Conservation (phyloP, 2,329 filamentous ascomycete species). For the Cordyceps pruinosa region DNA sequence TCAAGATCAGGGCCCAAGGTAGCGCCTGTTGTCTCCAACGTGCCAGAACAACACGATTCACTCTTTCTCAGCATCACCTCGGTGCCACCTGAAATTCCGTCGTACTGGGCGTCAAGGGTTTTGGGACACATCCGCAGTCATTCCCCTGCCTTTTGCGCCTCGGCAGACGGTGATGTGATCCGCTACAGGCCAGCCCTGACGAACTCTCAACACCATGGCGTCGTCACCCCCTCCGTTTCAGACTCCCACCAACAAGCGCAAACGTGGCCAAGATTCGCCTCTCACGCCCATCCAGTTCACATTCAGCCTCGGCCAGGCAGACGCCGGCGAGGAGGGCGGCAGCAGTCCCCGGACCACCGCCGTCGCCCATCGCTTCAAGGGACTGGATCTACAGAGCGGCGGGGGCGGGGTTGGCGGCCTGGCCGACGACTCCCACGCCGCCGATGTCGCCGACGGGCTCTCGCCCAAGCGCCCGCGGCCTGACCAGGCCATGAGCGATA, state of each 20-base stretch:
- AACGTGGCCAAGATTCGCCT: conserved; percentile 32
- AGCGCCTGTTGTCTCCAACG: conserved; percentile 6
- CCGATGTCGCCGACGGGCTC: conserved; percentile 23
- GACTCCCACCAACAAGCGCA: conserved; percentile 40
- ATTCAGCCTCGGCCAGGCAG: conserved; percentile 32
- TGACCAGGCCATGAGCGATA: conserved; percentile 26
- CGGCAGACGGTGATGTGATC: not conserved
- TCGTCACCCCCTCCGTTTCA: conserved; percentile 9
- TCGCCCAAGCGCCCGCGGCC: conserved; percentile 33
- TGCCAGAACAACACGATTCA: not conserved
- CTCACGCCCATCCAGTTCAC: conserved; percentile 37
- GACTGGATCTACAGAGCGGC: conserved; percentile 39
- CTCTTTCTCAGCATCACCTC: not conserved
- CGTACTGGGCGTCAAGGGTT: not conserved
- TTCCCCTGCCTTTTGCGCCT: not conserved
- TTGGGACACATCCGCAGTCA: not conserved
- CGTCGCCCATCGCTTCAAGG: conserved; percentile 46
- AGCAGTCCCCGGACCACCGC: conserved; percentile 45
- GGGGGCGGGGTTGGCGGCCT: conserved; percentile 37
- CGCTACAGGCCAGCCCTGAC: not conserved
- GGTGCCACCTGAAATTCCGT: not conserved
- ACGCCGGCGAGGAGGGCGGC: conserved; percentile 37
- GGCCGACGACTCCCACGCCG: conserved; percentile 8
- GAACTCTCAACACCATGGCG: conserved; percentile 1
- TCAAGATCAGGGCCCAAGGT: not conserved